A percentile compares a stretch with the other conserved stretches of the same genome.
Evolutionary conservation across 257 asterid genomes (phyloP).

Genomic region (Paraleonurus japonicus): DNA sequence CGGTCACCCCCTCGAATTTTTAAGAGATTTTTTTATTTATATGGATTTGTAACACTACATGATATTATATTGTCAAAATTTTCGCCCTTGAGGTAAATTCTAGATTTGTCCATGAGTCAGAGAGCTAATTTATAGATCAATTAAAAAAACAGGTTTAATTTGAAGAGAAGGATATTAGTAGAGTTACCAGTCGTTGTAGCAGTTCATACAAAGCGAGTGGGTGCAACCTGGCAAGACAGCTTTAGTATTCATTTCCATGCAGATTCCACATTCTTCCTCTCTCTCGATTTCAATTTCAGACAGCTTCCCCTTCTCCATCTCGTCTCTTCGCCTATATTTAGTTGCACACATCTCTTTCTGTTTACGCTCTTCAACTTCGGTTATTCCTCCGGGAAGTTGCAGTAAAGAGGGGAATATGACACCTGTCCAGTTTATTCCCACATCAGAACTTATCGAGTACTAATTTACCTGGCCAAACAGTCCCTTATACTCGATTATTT

Average conservation of each 20-base stretch:
- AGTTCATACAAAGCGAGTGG: conserved; percentile 74
- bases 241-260: conserved; percentile 71
- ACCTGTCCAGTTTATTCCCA: conserved; percentile 38
- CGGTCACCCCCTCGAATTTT: background rate
- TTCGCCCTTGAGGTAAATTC: background rate
- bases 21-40: background rate
- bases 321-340: conserved; percentile 59
- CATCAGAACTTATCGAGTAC: background rate
- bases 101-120: background rate
- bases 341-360: conserved; percentile 61
- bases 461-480: background rate
- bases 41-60: background rate
- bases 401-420: conserved; percentile 80
- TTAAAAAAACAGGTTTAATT: background rate
- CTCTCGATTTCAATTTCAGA: conserved; percentile 75
- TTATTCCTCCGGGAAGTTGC: conserved; percentile 77
- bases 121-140: background rate
- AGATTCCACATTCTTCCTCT: conserved; percentile 88
- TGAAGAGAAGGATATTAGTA: background rate
- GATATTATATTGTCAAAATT: too few species aligned
- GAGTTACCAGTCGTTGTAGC: conserved; percentile 66
- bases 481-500: background rate
- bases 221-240: conserved; percentile 76
- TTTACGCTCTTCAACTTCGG: conserved; percentile 78
- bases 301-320: conserved; percentile 65